A percentile compares a stretch with the other conserved stretches of the same genome.
Evolutionary conservation across 805 yeast genomes (phyloP).

Genomic region (Lachancea mirantina): DNA sequence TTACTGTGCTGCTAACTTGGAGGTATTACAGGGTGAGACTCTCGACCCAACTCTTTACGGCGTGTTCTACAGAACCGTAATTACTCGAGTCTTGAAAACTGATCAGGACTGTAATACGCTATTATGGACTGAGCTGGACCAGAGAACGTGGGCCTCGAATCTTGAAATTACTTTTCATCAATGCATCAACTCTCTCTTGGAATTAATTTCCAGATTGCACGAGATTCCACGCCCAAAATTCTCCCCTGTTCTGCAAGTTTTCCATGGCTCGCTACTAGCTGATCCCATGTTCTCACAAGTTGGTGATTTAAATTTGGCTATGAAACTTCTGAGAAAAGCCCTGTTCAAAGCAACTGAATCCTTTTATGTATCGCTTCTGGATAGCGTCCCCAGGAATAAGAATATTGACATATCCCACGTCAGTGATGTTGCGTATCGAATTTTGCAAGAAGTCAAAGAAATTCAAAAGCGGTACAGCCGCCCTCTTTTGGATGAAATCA

Average conservation of each 20-base stretch:
- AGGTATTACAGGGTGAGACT: slow-evolving; percentile 28
- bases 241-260: slow-evolving; percentile 42
- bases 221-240: slow-evolving; percentile 49
- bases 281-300: slow-evolving; percentile 25
- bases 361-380: slow-evolving; percentile 38
- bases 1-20: slow-evolving; percentile 42
- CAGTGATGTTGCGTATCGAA: slow-evolving; percentile 46
- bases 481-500: slow-evolving; percentile 53
- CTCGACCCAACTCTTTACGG: slow-evolving; percentile 18
- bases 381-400: slow-evolving; percentile 52
- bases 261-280: slow-evolving; percentile 43
- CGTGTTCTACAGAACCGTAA: slow-evolving; percentile 31
- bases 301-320: slow-evolving; percentile 40
- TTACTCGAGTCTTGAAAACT: slow-evolving; percentile 16
- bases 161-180: slow-evolving; percentile 41
- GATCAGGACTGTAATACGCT: slow-evolving; percentile 22
- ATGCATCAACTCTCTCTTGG: slow-evolving; percentile 40
- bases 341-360: slow-evolving; percentile 37
- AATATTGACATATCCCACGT: slow-evolving; percentile 49
- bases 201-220: slow-evolving; percentile 36
- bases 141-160: slow-evolving; percentile 43
- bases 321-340: slow-evolving; percentile 30
- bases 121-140: slow-evolving; percentile 41
- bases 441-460: slow-evolving; percentile 42
- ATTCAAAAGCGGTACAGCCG: slow-evolving; percentile 54